Conservation (phyloP, 345 rosid genomes). For the Eucalyptus polybractea region DNA sequence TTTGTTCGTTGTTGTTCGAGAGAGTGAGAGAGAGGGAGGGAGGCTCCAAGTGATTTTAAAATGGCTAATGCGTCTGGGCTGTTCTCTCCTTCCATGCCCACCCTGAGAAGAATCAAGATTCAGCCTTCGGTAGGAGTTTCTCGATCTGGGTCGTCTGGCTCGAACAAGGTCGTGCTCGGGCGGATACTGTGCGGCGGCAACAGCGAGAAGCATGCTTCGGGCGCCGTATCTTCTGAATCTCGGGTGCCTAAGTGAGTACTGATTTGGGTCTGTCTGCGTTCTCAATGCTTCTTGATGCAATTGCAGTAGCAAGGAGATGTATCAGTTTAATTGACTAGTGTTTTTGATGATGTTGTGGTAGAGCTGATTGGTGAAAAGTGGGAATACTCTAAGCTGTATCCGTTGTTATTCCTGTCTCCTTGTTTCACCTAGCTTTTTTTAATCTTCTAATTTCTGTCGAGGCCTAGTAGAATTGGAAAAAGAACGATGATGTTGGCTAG, state of each 20-base stretch:
- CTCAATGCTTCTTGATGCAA: neutral
- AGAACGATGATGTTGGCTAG: neutral
- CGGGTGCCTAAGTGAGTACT: neutral
- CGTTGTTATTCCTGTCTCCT: neutral
- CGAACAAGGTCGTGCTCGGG: slow-evolving; percentile 14
- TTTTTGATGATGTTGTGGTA: neutral
- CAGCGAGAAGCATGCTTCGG: neutral
- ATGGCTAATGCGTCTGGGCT: slow-evolving; percentile 87
- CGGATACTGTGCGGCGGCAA: slow-evolving; percentile 51
- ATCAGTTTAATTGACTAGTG: neutral
- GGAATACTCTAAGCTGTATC: neutral
- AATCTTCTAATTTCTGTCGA: neutral
- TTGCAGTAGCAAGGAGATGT: neutral
- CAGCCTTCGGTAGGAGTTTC: slow-evolving; percentile 31
- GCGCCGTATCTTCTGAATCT: neutral
- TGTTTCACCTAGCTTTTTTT: neutral
- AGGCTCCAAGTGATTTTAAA: neutral
- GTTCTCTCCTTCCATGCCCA: slow-evolving; percentile 50
- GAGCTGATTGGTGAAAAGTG: neutral
- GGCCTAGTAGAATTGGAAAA: neutral
- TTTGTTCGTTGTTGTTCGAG: neutral
- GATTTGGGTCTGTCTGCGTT: neutral
- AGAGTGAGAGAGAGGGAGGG: neutral
- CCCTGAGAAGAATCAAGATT: slow-evolving; percentile 17
- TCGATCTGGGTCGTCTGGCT: slow-evolving; percentile 63